Percentiles rank a stretch among this genome's conserved stretches.
phyloP scores from a whole-genome alignment of 140 eudicot species.

The Stevia rebaudiana region DNA sequence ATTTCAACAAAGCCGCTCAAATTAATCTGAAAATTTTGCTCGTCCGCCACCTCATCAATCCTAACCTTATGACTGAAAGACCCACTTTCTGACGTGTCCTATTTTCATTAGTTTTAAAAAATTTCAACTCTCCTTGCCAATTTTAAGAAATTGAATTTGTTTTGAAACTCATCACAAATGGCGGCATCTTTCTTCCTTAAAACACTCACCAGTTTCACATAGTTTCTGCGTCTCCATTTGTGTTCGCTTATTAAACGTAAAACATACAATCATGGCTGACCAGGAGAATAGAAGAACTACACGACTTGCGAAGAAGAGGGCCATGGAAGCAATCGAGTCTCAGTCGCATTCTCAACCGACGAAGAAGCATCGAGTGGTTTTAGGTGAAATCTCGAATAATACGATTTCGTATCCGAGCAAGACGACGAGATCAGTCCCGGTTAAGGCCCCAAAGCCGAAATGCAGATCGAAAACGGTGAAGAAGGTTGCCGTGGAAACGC shows the following conservation, averaged over 20 bases:
- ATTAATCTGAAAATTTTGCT: too few species aligned
- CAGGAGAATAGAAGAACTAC: slow-evolving; percentile 52
- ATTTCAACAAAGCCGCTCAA: too few species aligned
- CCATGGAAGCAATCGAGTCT: slow-evolving; percentile 39
- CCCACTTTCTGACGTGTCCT: slow-evolving; percentile 1
- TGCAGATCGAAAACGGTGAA: slow-evolving; percentile 25
- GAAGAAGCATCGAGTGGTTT: slow-evolving; percentile 57
- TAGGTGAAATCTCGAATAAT: slow-evolving; percentile 61
- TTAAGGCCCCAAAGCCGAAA: slow-evolving; percentile 13
- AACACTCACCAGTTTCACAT: slow-evolving; percentile 13
- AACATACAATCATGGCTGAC: slow-evolving; percentile 39
- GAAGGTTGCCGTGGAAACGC: slow-evolving; percentile 11
- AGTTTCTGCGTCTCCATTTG: neutral
- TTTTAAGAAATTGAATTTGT: slow-evolving; percentile 7
- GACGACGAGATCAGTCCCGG: neutral
- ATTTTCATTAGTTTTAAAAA: neutral
- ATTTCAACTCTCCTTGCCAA: neutral
- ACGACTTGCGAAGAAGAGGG: slow-evolving; percentile 57
- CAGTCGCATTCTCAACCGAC: slow-evolving; percentile 35
- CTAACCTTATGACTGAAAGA: neutral
- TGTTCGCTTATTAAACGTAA: neutral
- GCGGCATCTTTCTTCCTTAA: slow-evolving; percentile 34
- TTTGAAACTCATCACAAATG: slow-evolving; percentile 27
- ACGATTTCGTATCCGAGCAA: neutral
- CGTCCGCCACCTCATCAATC: slow-evolving; percentile 28